Conservation (phyloP, 2,329 filamentous ascomycete species). For the Atkinsonella texensis region DNA sequence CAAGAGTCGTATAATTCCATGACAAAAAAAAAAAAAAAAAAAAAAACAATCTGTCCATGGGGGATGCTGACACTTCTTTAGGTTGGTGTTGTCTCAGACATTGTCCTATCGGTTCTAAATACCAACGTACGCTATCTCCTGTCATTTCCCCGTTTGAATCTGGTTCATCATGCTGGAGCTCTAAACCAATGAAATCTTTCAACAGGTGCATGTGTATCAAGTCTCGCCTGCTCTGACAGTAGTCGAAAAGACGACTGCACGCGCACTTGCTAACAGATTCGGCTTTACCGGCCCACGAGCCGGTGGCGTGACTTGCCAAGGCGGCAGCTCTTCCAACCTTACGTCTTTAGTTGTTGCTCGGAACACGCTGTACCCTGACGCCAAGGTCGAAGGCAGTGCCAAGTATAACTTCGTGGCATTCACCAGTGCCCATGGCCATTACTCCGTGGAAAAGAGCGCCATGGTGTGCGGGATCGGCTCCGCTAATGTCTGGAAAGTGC, state of each 20-base stretch:
- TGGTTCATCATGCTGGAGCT: not conserved
- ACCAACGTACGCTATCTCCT: constrained; percentile 55
- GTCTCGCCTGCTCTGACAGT: constrained; percentile 81
- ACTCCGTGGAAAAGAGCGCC: constrained; percentile 90
- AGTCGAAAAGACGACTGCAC: constrained; percentile 74
- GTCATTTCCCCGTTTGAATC: not conserved
- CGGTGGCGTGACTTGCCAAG: constrained; percentile 67
- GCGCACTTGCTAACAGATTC: constrained; percentile 62
- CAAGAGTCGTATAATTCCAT: not conserved
- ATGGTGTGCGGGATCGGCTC: constrained; percentile 78
- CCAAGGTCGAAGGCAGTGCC: constrained; percentile 61
- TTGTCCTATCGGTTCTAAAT: constrained; percentile 76
- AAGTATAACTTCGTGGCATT: constrained; percentile 63
- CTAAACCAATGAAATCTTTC: not conserved
- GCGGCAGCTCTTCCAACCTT: constrained; percentile 74
- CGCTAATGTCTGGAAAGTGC: constrained; percentile 57
- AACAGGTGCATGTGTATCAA: constrained; percentile 74
- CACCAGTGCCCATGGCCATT: constrained; percentile 83
- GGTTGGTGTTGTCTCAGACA: constrained; percentile 74
- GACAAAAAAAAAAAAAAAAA: too few relatives aligned
- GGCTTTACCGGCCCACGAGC: constrained; percentile 60
- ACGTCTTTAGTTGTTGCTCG: constrained; percentile 79
- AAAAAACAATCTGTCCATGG: too few relatives aligned
- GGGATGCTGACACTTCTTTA: constrained; percentile 14
- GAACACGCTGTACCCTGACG: constrained; percentile 71